Percentiles rank a stretch among this genome's conserved stretches.
Evolutionary conservation across 2,329 filamentous ascomycete genomes (phyloP).

Genomic region (Aureobasidium sp.): DNA sequence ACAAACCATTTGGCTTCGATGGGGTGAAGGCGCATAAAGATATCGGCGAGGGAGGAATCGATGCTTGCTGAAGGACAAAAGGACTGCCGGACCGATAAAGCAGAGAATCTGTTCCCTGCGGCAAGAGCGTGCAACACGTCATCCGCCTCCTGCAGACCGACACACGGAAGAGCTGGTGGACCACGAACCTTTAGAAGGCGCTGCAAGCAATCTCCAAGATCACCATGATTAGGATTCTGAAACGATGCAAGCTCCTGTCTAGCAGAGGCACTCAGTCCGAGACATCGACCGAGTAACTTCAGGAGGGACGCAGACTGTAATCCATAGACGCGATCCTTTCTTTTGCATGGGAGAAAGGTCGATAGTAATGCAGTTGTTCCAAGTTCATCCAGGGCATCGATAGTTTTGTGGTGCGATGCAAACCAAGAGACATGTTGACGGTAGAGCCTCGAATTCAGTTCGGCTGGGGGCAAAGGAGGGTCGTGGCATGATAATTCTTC

Average conservation of each 20-base stretch:
- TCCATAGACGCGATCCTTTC: slow-evolving; percentile 71
- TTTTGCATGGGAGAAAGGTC: slow-evolving; percentile 65
- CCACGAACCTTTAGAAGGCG: slow-evolving; percentile 55
- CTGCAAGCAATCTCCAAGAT: slow-evolving; percentile 67
- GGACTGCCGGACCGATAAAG: slow-evolving; percentile 47
- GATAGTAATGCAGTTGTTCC: slow-evolving; percentile 60
- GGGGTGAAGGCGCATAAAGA: slow-evolving; percentile 50
- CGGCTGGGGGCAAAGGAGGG: slow-evolving; percentile 33
- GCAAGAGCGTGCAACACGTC: slow-evolving; percentile 58
- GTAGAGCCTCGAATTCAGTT: slow-evolving; percentile 22
- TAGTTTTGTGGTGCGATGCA: slow-evolving; percentile 47
- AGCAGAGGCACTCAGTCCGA: slow-evolving; percentile 59
- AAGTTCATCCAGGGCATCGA: slow-evolving; percentile 53
- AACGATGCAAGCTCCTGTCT: slow-evolving; percentile 57
- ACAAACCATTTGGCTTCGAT: slow-evolving; percentile 82
- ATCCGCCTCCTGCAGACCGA: slow-evolving; percentile 70
- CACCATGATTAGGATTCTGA: slow-evolving; percentile 50
- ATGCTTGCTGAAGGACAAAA: background rate
- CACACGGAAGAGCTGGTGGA: slow-evolving; percentile 26
- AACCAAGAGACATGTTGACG: slow-evolving; percentile 55
- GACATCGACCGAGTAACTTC: slow-evolving; percentile 58
- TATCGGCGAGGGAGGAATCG: slow-evolving; percentile 27
- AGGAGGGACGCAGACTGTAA: slow-evolving; percentile 58
- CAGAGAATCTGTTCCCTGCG: slow-evolving; percentile 63
- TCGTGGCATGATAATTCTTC: slow-evolving; percentile 44